Evolutionary conservation across 1,284 basidiomycete species (phyloP).

Genomic region (Cryptococcus sp.): DNA sequence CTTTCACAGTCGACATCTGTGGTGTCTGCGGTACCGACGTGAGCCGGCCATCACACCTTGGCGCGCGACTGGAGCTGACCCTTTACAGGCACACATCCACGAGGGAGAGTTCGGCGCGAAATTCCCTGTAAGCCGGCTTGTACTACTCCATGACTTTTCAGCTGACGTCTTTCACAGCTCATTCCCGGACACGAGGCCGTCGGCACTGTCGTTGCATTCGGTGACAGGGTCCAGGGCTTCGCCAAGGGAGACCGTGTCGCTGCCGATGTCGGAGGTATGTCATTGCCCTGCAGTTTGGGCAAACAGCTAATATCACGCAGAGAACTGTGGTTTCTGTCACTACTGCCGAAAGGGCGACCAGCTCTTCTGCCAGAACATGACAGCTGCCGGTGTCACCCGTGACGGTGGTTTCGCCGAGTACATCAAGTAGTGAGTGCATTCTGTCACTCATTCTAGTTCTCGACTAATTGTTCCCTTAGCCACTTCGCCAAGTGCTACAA

Average conservation of each 20-base stretch:
- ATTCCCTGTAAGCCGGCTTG: conserved; percentile 58
- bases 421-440: conserved; percentile 65
- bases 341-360: conserved; percentile 75
- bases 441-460: neutral
- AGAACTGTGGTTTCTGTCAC: conserved; percentile 70
- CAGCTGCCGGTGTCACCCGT: conserved; percentile 69
- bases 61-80: neutral
- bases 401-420: conserved; percentile 87
- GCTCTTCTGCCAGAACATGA: conserved; percentile 75
- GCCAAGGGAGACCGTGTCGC: conserved; percentile 72
- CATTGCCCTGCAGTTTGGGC: neutral
- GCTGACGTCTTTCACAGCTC: conserved; percentile 55
- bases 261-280: conserved; percentile 62
- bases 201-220: conserved; percentile 66
- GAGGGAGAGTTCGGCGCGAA: conserved; percentile 72
- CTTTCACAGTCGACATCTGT: conserved; percentile 49
- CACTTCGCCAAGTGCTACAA: conserved; percentile 72
- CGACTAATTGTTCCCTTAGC: conserved; percentile 31
- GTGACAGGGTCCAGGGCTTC: conserved; percentile 70
- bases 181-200: conserved; percentile 82
- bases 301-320: conserved; percentile 6
- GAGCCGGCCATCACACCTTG: conserved; percentile 5
- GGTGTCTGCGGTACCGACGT: conserved; percentile 76
- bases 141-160: conserved; percentile 9
- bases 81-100: conserved; percentile 61